These are phyloP conservation scores for Rhodamnia rubescens DNA, from an alignment of 345 rosid genomes.

Conservation along the genomic window DNA sequence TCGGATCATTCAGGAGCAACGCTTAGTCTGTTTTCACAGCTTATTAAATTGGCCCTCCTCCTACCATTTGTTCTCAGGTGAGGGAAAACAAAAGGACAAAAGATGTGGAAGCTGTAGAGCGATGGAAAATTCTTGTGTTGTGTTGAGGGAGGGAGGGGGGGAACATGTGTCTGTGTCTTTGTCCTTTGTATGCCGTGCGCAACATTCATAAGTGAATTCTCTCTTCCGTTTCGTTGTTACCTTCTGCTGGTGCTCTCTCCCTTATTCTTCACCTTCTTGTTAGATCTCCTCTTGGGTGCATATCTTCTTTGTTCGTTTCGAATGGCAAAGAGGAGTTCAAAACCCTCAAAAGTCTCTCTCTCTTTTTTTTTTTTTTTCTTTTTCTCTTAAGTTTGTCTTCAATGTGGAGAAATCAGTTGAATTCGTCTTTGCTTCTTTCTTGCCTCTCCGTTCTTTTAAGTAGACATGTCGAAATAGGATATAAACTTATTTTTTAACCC, in stretches of 20 bases:
- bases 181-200: neutral
- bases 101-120: neutral
- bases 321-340: neutral
- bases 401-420: neutral
- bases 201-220: neutral
- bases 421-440: neutral
- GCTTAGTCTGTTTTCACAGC: conserved; percentile 1
- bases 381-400: neutral
- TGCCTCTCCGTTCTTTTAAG: neutral
- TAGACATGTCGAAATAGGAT: no score
- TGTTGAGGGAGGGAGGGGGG: no score
- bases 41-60: neutral
- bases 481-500: no score
- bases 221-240: neutral
- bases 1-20: conserved; percentile 15
- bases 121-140: neutral
- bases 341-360: neutral
- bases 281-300: neutral
- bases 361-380: no score
- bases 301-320: neutral
- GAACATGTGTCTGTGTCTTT: neutral
- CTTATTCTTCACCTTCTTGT: neutral
- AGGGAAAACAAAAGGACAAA: neutral
- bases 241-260: neutral
- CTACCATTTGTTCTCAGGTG: neutral